These are phyloP conservation scores for Verticillium isaacii DNA, from an alignment of 2,329 filamentous ascomycete genomes.

Conservation along the genomic window DNA sequence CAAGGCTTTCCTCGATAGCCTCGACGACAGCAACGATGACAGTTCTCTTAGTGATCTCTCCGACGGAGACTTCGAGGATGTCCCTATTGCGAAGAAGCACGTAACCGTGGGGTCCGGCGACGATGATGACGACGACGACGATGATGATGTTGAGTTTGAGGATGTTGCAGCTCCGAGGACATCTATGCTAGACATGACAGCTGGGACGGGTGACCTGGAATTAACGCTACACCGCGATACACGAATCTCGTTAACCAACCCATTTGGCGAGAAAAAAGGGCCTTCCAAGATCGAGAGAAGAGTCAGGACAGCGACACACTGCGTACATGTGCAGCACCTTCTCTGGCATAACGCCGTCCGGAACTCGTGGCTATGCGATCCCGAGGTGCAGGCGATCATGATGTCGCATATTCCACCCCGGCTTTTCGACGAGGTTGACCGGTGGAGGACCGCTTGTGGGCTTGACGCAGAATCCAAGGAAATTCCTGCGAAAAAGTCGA, in stretches of 20 bases:
- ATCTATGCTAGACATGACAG: conserved; percentile 36
- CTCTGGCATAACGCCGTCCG: conserved; percentile 86
- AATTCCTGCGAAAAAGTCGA: conserved; percentile 20
- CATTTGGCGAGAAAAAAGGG: conserved; percentile 69
- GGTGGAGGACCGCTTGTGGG: conserved; percentile 67
- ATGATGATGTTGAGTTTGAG: conserved; percentile 60
- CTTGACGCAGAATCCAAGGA: conserved; percentile 33
- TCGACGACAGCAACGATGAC: conserved; percentile 39
- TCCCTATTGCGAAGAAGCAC: conserved; percentile 34
- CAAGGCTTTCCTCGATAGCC: conserved; percentile 34
- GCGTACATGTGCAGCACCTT: conserved; percentile 80
- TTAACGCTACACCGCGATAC: conserved; percentile 62
- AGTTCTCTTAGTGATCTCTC: conserved; percentile 50
- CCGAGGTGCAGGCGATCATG: conserved; percentile 69
- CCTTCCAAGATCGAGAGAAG: conserved; percentile 79
- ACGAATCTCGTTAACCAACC: conserved; percentile 55
- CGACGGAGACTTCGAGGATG: conserved; percentile 50
- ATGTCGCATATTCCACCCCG: conserved; percentile 66
- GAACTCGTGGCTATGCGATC: conserved; percentile 80
- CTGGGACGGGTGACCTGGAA: conserved; percentile 63
- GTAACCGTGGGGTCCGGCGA: conserved; percentile 26
- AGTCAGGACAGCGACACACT: conserved; percentile 75
- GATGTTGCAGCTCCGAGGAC: conserved; percentile 40
- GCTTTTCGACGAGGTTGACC: conserved; percentile 68
- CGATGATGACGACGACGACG: conserved; percentile 32